phyloP scores from a whole-genome alignment of 1,284 basidiomycete species.

The Ceratobasidium sp. region DNA sequence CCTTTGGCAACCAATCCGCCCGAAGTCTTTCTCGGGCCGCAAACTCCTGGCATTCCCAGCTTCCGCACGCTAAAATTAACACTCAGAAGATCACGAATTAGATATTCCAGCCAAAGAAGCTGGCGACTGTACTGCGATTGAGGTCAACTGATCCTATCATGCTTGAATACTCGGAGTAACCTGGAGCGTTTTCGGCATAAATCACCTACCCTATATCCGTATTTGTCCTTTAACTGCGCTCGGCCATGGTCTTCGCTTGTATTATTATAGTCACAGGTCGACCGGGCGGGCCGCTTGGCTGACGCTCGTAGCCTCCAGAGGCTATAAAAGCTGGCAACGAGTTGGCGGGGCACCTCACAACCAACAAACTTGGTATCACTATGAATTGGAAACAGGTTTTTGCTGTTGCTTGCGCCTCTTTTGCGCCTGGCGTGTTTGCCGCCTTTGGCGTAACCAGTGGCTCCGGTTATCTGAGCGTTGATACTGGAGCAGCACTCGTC shows the following conservation, averaged over 20 bases:
- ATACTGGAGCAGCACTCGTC: slow-evolving; percentile 40
- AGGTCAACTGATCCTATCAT: slow-evolving; percentile 25
- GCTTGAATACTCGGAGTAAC: slow-evolving; percentile 22
- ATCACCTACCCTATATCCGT: neutral
- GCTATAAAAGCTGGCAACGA: neutral
- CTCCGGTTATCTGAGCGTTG: slow-evolving; percentile 34
- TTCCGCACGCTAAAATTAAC: slow-evolving; percentile 23
- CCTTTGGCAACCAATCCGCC: neutral
- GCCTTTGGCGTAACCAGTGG: slow-evolving; percentile 46
- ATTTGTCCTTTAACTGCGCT: neutral
- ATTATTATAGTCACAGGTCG: neutral
- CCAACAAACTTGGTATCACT: neutral
- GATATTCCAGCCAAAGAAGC: neutral
- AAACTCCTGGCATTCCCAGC: neutral
- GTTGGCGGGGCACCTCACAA: neutral
- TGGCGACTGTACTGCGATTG: neutral
- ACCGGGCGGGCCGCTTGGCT: slow-evolving; percentile 13
- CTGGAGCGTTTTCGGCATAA: slow-evolving; percentile 12
- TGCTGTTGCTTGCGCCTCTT: slow-evolving; percentile 12
- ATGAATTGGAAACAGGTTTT: slow-evolving; percentile 18
- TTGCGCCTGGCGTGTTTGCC: slow-evolving; percentile 18
- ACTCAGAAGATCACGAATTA: neutral
- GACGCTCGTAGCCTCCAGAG: neutral
- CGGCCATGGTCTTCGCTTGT: neutral
- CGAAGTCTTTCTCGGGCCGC: slow-evolving; percentile 16